Conservation (phyloP, 225 moss, liverwort and hornwort genomes). For the Bryoerythrophyllum caledonicum region DNA sequence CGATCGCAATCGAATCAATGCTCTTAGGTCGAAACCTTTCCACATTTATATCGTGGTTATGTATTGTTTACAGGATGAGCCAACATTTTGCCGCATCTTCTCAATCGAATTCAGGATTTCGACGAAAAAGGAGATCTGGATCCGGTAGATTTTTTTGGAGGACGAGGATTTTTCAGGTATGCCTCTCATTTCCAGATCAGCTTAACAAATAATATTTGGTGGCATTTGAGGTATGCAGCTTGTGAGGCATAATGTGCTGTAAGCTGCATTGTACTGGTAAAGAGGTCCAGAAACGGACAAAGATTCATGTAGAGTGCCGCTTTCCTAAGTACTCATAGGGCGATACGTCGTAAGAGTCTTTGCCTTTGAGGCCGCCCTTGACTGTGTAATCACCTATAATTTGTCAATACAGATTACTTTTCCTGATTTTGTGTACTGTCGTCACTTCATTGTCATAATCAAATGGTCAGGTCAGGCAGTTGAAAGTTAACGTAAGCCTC, state of each 20-base stretch:
- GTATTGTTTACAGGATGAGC: slow-evolving; percentile 7
- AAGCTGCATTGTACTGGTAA: slow-evolving; percentile 8
- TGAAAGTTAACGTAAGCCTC: too few species aligned
- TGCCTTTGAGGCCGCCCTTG: neutral
- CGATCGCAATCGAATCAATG: too few species aligned
- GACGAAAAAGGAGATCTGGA: neutral
- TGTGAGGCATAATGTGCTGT: neutral
- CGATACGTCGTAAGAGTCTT: slow-evolving; percentile 14
- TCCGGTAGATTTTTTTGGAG: neutral
- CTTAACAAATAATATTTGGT: neutral
- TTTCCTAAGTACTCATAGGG: slow-evolving; percentile 12
- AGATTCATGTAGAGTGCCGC: neutral
- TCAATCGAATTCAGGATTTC: slow-evolving; percentile 4
- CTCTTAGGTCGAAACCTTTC: too few species aligned
- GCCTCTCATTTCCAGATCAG: neutral
- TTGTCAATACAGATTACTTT: neutral
- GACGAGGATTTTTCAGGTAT: neutral
- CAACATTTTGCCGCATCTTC: neutral
- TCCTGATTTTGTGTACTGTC: slow-evolving; percentile 2
- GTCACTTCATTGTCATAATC: neutral
- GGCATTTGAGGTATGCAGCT: slow-evolving; percentile 20
- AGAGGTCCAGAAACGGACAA: neutral
- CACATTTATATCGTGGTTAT: neutral
- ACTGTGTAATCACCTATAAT: slow-evolving; percentile 7
- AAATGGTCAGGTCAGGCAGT: neutral